These are phyloP conservation scores for Cruciata laevipes DNA, from an alignment of 257 asterid genomes.

Conservation along the genomic window DNA sequence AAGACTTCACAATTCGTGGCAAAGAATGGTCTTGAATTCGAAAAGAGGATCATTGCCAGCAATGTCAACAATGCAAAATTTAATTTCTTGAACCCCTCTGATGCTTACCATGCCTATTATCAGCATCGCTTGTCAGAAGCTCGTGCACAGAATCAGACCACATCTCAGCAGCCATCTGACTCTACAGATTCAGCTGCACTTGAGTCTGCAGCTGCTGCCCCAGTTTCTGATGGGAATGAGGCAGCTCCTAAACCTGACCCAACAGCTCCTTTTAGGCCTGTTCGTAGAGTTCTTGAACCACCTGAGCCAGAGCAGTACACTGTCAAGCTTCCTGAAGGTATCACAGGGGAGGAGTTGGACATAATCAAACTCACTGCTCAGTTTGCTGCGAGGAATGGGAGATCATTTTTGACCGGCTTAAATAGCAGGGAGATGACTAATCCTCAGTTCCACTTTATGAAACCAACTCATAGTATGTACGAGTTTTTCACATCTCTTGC, in stretches of 20 bases:
- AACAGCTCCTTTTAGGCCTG: slow-evolving; percentile 52
- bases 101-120: slow-evolving; percentile 91
- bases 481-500: slow-evolving; percentile 93
- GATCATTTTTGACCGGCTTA: slow-evolving; percentile 80
- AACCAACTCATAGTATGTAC: slow-evolving; percentile 96
- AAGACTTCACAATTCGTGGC: slow-evolving; percentile 85
- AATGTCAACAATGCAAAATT: slow-evolving; percentile 84
- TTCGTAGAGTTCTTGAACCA: slow-evolving; percentile 73
- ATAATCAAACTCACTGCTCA: slow-evolving; percentile 91
- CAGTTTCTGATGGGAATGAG: slow-evolving; percentile 36
- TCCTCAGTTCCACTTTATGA: slow-evolving; percentile 79
- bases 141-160: slow-evolving; percentile 59
- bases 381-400: slow-evolving; percentile 91
- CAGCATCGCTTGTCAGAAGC: slow-evolving; percentile 82
- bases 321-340: slow-evolving; percentile 89
- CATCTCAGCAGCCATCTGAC: slow-evolving; percentile 34
- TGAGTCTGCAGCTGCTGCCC: slow-evolving; percentile 35
- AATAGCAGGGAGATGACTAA: slow-evolving; percentile 80
- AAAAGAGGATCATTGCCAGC: slow-evolving; percentile 64
- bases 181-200: slow-evolving; percentile 29
- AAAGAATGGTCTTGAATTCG: slow-evolving; percentile 81
- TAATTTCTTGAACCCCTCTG: slow-evolving; percentile 64
- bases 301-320: slow-evolving; percentile 93
- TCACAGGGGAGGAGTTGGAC: slow-evolving; percentile 89
- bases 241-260: slow-evolving; percentile 61